Base-by-base conservation (phyloP, 306 rosid genomes). In the Castanea sativa region DNA sequence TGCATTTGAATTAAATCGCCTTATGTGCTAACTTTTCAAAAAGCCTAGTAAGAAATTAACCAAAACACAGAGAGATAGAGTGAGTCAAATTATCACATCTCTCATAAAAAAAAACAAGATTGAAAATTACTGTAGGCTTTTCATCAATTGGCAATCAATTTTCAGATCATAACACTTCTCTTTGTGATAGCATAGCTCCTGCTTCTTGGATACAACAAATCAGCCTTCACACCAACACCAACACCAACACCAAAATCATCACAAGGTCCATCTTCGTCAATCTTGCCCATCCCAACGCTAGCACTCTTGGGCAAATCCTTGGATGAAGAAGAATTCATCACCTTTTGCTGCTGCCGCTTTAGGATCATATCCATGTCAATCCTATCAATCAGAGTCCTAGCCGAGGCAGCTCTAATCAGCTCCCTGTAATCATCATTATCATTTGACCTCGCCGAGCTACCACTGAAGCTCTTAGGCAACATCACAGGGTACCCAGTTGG, bases 341-440 rank as follows among this genome's bases (percentile, higher is more conserved):
- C 33, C 55, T 59, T n/a, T 43, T 16, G 21, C n/a, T 68, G 74
- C 64, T 85, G 86, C 67, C 85, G 88, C 25, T 82, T 83, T 18
- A 91, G 75, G 52, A 87, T 86, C 79, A 59, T 68, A 65, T 89
- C 91, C 72, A 93, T 55, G 23, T 93, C 93, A 67, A 93, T 85
- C 63, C 85, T 71, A 27, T 80, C 76, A 6, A 56, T 85, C 79
- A 85, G 23, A 65, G 87, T 88, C 64, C 92, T 84, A 3, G 90
- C 91, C 1, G 98, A 93, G 6, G 98, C 97, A 1, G 93, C 98
- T 77, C 98, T 84, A 20, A 93, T 23, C 13, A 93, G 92, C 75
- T 93, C 98, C 0, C 87, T 57, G 23, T 67, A 89, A 81, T 93
- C 98, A 8, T 92, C 91, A 32, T 20, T 16, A 0, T 82, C 83